phyloP scores from a whole-genome alignment of 2,329 filamentous ascomycete species.

The Cladophialophora chaetospira region DNA sequence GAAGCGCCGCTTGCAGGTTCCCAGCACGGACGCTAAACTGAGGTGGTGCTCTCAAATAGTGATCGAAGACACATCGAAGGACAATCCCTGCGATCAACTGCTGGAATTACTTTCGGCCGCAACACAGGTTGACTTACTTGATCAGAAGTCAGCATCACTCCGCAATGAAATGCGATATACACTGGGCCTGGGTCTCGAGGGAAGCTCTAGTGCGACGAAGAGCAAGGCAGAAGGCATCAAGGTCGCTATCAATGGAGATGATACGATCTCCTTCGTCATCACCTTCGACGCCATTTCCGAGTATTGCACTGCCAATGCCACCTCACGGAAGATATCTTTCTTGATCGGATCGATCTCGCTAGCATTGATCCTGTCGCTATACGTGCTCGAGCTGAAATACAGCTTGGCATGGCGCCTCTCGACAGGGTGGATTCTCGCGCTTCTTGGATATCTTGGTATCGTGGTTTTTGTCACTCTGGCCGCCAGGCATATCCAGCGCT shows the following conservation, averaged over 20 bases:
- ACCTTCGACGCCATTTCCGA: conserved; percentile 4
- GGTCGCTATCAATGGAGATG: not conserved
- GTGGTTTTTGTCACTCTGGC: conserved; percentile 12
- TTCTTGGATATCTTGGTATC: conserved; percentile 2
- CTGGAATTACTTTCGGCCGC: too few relatives aligned
- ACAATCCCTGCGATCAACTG: too few relatives aligned
- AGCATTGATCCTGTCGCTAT: not conserved
- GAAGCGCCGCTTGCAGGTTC: conserved; percentile 1
- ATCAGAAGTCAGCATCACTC: not conserved
- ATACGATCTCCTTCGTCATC: conserved; percentile 1
- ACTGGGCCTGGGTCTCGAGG: not conserved
- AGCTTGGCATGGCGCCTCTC: not conserved
- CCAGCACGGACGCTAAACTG: not conserved
- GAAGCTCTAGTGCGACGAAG: not conserved
- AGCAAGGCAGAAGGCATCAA: not conserved
- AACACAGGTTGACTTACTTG: not conserved
- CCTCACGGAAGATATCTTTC: not conserved
- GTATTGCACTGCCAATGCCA: not conserved
- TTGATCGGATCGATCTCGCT: not conserved
- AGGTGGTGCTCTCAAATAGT: conserved; percentile 5
- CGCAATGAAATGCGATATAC: not conserved
- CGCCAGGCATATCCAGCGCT: not conserved
- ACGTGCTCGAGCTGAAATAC: not conserved
- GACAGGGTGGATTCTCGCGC: conserved; percentile 1
- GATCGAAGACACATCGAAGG: too few relatives aligned